Evolutionary conservation across 2,329 filamentous ascomycete genomes (phyloP).

Genomic region (Colletotrichum costaricense): DNA sequence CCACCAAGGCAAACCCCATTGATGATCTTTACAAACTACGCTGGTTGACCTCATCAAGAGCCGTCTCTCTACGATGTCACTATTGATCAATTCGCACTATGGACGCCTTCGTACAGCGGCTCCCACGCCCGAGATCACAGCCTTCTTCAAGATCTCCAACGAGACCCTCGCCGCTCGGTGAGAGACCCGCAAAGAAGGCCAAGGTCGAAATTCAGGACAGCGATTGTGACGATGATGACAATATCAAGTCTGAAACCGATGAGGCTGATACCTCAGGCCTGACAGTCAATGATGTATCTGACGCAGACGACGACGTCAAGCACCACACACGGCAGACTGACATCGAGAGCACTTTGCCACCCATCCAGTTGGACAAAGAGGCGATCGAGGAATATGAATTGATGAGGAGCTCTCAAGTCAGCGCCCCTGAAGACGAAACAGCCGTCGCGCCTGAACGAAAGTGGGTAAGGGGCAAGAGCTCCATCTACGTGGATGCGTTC

Average conservation of each 20-base stretch:
- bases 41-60: too few relatives aligned
- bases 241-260: constrained; percentile 23
- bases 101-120: constrained; percentile 51
- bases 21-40: background rate
- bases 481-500: constrained; percentile 97
- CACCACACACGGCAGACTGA: constrained; percentile 63
- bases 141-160: constrained; percentile 22
- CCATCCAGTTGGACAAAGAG: constrained; percentile 73
- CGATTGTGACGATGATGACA: constrained; percentile 36
- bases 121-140: constrained; percentile 35
- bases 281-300: constrained; percentile 37
- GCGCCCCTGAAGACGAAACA: constrained; percentile 50
- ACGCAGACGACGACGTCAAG: constrained; percentile 40
- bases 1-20: constrained; percentile 11
- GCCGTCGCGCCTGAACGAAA: constrained; percentile 29
- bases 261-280: constrained; percentile 47
- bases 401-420: constrained; percentile 67
- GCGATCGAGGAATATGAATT: constrained; percentile 85
- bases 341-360: constrained; percentile 77
- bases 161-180: constrained; percentile 31
- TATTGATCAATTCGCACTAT: constrained; percentile 38
- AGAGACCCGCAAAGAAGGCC: constrained; percentile 48
- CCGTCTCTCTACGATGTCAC: constrained; percentile 16
- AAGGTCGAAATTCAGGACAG: constrained; percentile 42
- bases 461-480: constrained; percentile 84